Evolutionary conservation across 2,329 filamentous ascomycete species (phyloP), one percentile per base, ranked within the genome.

Genomic region (Davidsoniella eucalypti): DNA sequence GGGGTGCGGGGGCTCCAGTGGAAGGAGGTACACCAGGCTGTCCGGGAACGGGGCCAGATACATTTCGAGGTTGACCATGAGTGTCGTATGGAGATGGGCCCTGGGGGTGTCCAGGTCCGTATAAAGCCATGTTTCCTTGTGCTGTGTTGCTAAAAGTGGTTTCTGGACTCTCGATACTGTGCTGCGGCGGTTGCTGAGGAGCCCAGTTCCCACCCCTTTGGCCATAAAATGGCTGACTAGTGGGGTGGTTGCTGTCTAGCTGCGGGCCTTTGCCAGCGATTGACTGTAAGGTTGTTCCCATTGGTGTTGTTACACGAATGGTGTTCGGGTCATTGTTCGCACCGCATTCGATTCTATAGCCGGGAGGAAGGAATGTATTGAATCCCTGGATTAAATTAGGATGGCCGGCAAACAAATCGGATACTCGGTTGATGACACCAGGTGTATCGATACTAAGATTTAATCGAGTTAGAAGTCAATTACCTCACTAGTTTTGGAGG

Each of bases 351-450:
- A 98, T 98, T 52, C 92, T 77, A 63, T 98, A 98, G 2, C 92
- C 88, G 0, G 88, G 88, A 3, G 92, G 92, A 7, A 98, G 69
- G 62, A 98, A 98, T 0, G 92, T 98, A 61, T 98, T 98, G 64
- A 98, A 98, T 0, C 92, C 92, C 64, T 96, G 90, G 45, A 98
- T 96, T 23, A 94, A 73, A 61, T 85, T 92, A 2, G 92, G 92
- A 59, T 98, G 90, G 2, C 92, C 92, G 18, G 90, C 88, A 61
- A 98, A 98, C 1, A 98, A 76, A 48, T 87, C 87, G 1, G 92
- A 96, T 25, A 98, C 92, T 45, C 92, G 81, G 59, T 94, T 93
- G 57, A 98, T 98, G 2, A 98, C 92, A 1, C 92, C 92, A 0
- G 92, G 92, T 0, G 92, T 98, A 62, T 98, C 92, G 59, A 98